Base-by-base conservation (phyloP, 2,329 filamentous ascomycete species). In the Tolypocladium ovalisporum region DNA sequence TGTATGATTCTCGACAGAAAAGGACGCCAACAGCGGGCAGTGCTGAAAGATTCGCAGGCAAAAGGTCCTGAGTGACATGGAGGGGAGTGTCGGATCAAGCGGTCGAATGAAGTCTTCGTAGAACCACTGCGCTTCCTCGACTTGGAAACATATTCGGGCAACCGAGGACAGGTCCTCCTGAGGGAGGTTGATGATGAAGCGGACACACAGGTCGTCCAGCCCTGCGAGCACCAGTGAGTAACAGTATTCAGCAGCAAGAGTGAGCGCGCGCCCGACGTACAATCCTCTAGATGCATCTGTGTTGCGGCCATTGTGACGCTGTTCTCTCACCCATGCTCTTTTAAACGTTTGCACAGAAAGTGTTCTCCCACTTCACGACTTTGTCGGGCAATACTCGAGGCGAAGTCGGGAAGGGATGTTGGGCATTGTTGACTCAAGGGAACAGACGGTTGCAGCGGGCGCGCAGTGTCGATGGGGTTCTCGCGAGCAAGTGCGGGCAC, bases 81-180 rank as follows among this genome's bases (percentile, higher is more conserved):
- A 91, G 5, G 94, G 94, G 13, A 99, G 80, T 42, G 81, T 81
- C 55, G 91, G 87, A 72, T 97, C 89, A 62, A 94, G 79, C 42
- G 93, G 92, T 53, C 94, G 89, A 71, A 99, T 90, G 70, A 99
- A 99, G 74, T 99, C 94, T 79, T 99, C 94, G 83, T 99, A 99
- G 75, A 96, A 99, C 94, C 94, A 99, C 85, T 99, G 95, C 66
- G 94, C 94, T 75, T 99, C 95, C 74, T 99, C 94, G 65, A 99
- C 89, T 75, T 97, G 92, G 72, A 99, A 99, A 75, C 93, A 97
- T 74, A 99, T 94, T 69, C 94, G 88, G 70, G 91, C 90, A 58
- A 96, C 89, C 2, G 89, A 91, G 63, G 86, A 85, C 52, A 97
- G 83, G 73, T 99, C 94, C 73, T 94, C 90, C 62, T 89, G 82